These are phyloP conservation scores for Diutina ranongensis DNA, from an alignment of 1,139 yeast species.

Conservation along the genomic window DNA sequence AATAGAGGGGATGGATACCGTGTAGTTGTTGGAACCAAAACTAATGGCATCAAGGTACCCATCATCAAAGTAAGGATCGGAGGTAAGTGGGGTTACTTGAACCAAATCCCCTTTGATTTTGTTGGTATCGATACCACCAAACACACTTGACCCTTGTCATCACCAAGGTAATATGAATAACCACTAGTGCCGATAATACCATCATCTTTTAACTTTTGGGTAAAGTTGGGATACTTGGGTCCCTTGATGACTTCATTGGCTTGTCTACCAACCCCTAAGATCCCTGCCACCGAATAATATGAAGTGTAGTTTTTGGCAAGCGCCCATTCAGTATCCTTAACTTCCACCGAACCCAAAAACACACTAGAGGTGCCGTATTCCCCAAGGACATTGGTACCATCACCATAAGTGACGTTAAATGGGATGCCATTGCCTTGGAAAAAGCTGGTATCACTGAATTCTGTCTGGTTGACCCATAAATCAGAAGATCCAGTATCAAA, in stretches of 20 bases:
- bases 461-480: conserved; percentile 8
- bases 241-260: not conserved
- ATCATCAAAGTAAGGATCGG: not conserved
- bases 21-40: not conserved
- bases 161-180: not conserved
- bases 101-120: not conserved
- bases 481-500: conserved; percentile 11
- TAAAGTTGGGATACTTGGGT: not conserved
- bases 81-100: not conserved
- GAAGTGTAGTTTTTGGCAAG: conserved; percentile 2
- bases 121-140: not conserved
- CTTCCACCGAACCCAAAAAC: conserved; percentile 5
- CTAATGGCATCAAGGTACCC: not conserved
- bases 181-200: not conserved
- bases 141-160: not conserved
- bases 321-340: conserved; percentile 9
- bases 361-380: conserved; percentile 7
- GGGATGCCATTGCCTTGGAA: not conserved
- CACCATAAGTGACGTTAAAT: conserved; percentile 8
- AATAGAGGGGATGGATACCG: not conserved
- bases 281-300: conserved; percentile 6
- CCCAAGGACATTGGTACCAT: conserved; percentile 7
- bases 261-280: conserved; percentile 8
- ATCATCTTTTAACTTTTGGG: not conserved
- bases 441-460: not conserved